These are phyloP conservation scores for Vigna mungo DNA, from an alignment of 306 rosid genomes.

Conservation along the genomic window DNA sequence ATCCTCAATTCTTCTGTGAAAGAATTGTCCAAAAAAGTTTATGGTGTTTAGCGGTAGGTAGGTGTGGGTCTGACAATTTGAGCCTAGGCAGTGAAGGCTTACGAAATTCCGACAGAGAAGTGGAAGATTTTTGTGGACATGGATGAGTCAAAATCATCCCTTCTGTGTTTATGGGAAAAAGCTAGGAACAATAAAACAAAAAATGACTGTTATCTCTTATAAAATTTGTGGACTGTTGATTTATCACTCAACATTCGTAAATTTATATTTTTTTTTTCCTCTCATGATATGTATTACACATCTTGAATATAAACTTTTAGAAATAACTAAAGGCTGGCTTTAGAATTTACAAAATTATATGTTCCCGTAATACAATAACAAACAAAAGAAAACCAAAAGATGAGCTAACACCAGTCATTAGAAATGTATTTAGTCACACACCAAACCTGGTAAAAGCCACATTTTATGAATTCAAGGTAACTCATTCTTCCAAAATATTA, in stretches of 20 bases:
- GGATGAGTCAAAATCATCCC: neutral
- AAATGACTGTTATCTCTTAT: neutral
- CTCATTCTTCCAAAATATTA: too few species aligned
- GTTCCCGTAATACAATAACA: too few species aligned
- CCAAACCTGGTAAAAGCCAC: too few species aligned
- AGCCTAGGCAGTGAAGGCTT: neutral
- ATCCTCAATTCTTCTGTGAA: neutral
- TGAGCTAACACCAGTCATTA: too few species aligned
- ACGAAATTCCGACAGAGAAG: constrained; percentile 3
- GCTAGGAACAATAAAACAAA: neutral
- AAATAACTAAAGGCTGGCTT: too few species aligned
- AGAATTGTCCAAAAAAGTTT: too few species aligned
- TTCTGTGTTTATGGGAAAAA: neutral
- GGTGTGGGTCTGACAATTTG: neutral
- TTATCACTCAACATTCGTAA: neutral
- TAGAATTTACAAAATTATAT: too few species aligned
- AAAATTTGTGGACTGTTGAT: neutral
- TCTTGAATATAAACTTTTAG: too few species aligned
- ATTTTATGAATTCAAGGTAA: too few species aligned
- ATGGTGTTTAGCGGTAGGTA: too few species aligned
- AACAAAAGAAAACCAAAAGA: too few species aligned
- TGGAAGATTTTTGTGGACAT: neutral
- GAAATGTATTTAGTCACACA: too few species aligned
- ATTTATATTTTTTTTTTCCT: neutral
- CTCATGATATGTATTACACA: neutral